Evolutionary conservation across 345 rosid genomes (phyloP), one percentile per base, ranked within the genome.

Genomic region (Eutrema japonicum): DNA sequence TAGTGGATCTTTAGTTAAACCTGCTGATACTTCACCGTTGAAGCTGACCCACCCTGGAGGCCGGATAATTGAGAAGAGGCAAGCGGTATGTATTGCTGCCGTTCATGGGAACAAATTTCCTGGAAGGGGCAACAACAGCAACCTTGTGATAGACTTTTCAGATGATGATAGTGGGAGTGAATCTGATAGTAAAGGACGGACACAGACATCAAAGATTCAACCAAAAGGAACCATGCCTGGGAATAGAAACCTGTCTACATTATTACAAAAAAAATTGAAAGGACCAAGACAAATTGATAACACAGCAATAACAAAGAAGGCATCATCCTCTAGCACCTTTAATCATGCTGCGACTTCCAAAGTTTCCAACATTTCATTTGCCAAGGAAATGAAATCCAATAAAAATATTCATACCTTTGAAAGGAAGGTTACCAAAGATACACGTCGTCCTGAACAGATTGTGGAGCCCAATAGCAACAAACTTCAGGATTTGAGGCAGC

Each of bases 111-210:
- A 82, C 86, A 49, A 50, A 59, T 71, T 80, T 46, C 79, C 79
- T 63, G 72, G 69, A 27, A 84, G 82, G 48, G 68, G 66, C 6
- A 59, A 78, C 63, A 66, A 75, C 80, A 95, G 59, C 79, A 92
- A 89, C 78, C 93, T 95, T 46, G 99, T 95, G 50, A 95, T 95
- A 78, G 80, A 88, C 77, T 95, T 95, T 80, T 90, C 92, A 12
- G 92, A 90, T 76, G 92, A 85, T 72, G 98, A 93, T 54, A 88
- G 89, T 78, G 92, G 83, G 72, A 92, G 96, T 77, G 96, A 85
- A 54, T 83, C 87, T 66, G 97, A 91, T 56, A 81, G 73, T 69
- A 37, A 70, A 64, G 64, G 53, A 55, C 68, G 42, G 53, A 74
- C 68, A 58, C 79, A 69, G 33, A 18, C 66, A 65, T 57, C 49